Evolutionary conservation across 208 protist species (phyloP).

Genomic region (Borovskyia barvae): DNA sequence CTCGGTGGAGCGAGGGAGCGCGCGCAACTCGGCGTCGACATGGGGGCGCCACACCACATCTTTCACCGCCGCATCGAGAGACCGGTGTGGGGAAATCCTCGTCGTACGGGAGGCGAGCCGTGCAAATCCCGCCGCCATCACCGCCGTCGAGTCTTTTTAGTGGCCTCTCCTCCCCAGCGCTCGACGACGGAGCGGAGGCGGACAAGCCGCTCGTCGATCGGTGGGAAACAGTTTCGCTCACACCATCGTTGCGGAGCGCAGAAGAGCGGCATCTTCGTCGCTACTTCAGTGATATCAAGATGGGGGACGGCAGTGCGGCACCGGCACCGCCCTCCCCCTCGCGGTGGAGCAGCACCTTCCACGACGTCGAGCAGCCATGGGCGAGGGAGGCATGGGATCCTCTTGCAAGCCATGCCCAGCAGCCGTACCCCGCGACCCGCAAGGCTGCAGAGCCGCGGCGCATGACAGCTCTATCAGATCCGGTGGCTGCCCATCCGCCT

Average conservation of each 20-base stretch:
- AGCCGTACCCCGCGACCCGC: too few relatives aligned
- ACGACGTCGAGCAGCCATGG: too few relatives aligned
- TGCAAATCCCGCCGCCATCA: conserved; percentile 1
- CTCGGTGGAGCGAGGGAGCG: too few relatives aligned
- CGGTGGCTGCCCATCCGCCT: too few relatives aligned
- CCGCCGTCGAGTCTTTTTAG: not conserved
- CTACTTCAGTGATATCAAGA: conserved; percentile 14
- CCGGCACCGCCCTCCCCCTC: too few relatives aligned
- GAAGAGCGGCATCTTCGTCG: conserved; percentile 16
- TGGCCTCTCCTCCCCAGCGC: not conserved
- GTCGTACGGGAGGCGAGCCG: not conserved
- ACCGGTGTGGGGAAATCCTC: not conserved
- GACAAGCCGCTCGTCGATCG: not conserved
- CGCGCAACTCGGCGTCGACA: too few relatives aligned
- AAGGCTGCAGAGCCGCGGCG: too few relatives aligned
- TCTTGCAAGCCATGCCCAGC: too few relatives aligned
- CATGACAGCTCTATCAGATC: too few relatives aligned
- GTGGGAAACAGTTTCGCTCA: conserved; percentile 28
- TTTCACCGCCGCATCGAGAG: conserved; percentile 1
- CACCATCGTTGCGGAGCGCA: conserved; percentile 6
- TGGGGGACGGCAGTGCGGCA: not conserved
- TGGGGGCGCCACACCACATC: not conserved
- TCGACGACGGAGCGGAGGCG: not conserved
- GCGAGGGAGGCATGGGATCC: too few relatives aligned
- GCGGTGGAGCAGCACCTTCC: too few relatives aligned